These are phyloP conservation scores for Senna tora DNA, from an alignment of 306 rosid species.

Conservation along the genomic window DNA sequence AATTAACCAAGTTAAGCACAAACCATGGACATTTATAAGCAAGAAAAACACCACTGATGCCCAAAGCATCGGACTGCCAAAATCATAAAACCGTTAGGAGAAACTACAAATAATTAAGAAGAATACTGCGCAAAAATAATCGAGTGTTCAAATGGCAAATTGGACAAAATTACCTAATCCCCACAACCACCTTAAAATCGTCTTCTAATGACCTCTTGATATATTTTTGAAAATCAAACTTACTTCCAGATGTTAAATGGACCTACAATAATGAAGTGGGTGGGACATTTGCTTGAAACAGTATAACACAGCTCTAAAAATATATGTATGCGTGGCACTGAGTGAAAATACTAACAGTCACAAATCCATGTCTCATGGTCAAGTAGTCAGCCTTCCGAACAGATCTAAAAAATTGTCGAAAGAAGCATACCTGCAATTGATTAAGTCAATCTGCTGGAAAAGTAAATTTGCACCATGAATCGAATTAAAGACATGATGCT, in stretches of 20 bases:
- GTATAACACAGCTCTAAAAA: neutral
- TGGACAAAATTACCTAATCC: conserved; percentile 72
- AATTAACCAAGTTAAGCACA: conserved; percentile 33
- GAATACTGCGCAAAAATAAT: conserved; percentile 18
- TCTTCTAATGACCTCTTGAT: conserved; percentile 93
- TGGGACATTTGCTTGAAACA: neutral
- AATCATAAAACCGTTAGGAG: conserved; percentile 33
- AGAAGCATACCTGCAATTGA: conserved; percentile 71
- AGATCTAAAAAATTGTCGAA: conserved; percentile 85
- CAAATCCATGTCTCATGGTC: conserved; percentile 89
- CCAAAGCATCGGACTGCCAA: conserved; percentile 88
- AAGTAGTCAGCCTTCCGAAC: conserved; percentile 88
- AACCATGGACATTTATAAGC: conserved; percentile 85
- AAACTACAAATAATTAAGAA: conserved; percentile 10
- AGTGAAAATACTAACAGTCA: conserved; percentile 57
- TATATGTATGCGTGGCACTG: neutral
- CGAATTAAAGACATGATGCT: conserved; percentile 12
- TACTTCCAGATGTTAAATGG: conserved; percentile 91
- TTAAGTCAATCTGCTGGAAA: neutral
- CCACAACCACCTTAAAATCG: conserved; percentile 95
- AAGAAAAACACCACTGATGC: conserved; percentile 72
- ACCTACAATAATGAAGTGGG: conserved; percentile 50
- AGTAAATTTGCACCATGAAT: neutral
- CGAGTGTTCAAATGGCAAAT: neutral
- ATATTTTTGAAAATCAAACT: conserved; percentile 87